These are phyloP conservation scores for Austroboletus novae-zelandiae DNA, from an alignment of 1,284 basidiomycete genomes.

Conservation along the genomic window DNA sequence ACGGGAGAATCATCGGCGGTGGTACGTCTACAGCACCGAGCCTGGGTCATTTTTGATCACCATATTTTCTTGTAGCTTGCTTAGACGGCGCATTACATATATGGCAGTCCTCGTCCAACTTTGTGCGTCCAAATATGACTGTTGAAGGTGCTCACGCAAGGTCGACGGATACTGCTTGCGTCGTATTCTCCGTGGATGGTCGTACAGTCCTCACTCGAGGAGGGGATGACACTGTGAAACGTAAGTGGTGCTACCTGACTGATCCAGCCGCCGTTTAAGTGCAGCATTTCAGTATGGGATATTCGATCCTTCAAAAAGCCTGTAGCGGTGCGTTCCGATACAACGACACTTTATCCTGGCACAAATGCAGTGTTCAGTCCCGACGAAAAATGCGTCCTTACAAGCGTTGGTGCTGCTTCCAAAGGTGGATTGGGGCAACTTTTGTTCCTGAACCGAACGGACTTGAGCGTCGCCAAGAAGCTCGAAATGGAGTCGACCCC, in stretches of 20 bases:
- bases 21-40: constrained; percentile 49
- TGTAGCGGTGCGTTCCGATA: constrained; percentile 57
- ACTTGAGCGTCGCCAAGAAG: constrained; percentile 64
- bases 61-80: constrained; percentile 54
- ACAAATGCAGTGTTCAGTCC: constrained; percentile 94
- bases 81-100: constrained; percentile 89
- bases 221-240: constrained; percentile 91
- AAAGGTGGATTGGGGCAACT: constrained; percentile 71
- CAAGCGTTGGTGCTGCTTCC: constrained; percentile 67
- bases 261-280: constrained; percentile 3
- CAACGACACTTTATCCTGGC: constrained; percentile 83
- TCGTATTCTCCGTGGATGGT: constrained; percentile 85
- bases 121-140: constrained; percentile 83
- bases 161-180: constrained; percentile 78
- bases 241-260: constrained; percentile 48
- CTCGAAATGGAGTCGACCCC: constrained; percentile 74
- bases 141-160: constrained; percentile 86
- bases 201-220: constrained; percentile 82
- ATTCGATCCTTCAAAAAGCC: constrained; percentile 86
- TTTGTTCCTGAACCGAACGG: constrained; percentile 69
- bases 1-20: constrained; percentile 83
- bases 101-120: constrained; percentile 92
- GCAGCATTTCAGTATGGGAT: constrained; percentile 80
- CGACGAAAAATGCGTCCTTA: constrained; percentile 83
- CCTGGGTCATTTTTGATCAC: constrained; percentile 1